Base-by-base conservation (phyloP, 2,329 filamentous ascomycete species). In the Penicillium sp. region DNA sequence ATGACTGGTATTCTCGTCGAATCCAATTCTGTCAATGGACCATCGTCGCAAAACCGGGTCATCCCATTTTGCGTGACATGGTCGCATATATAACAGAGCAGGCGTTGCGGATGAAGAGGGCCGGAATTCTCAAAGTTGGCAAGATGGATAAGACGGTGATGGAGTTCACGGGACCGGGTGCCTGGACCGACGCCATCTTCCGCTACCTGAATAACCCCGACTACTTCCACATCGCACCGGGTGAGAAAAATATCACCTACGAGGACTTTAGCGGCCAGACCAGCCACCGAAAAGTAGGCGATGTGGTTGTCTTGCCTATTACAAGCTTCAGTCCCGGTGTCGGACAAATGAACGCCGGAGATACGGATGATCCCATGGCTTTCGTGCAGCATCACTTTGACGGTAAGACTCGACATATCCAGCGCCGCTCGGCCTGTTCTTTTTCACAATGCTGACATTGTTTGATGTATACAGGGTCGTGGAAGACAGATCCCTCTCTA, bases 11-110 rank as follows among this genome's bases (percentile, higher is more conserved):
- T 75, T 93, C 89, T 54, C 86, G 93, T 50, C 82, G 91, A 54
- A 90, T 98, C 52, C 93, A 97, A 67, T 97, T 98, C 71, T 98
- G 93, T 72, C 93, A 98, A 69, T 98, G 93, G 93, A 98, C 93
- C 1, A 96, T 98, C 54, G 91, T 97, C 70, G 76, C 87, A 48
- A 98, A 98, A 70, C 86, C 91, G 0, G 93, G 93, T 9, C 93
- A 98, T 66, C 93, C 93, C 0, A 83, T 95, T 9, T 78, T 98
- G 49, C 83, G 90, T 53, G 88, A 96, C 52, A 81, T 95, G 51
- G 89, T 98, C 29, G 78, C 86, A 11, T 85, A 84, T 57, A 90
- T 98, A 63, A 95, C 91, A 0, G 79, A 88, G 55, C 82, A 90
- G 66, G 87, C 90, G 0, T 75, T 97, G 43, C 75, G 78, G 50